These are phyloP conservation scores for Tylopilus orsonianus DNA, from an alignment of 1,284 basidiomycete genomes.

Conservation along the genomic window DNA sequence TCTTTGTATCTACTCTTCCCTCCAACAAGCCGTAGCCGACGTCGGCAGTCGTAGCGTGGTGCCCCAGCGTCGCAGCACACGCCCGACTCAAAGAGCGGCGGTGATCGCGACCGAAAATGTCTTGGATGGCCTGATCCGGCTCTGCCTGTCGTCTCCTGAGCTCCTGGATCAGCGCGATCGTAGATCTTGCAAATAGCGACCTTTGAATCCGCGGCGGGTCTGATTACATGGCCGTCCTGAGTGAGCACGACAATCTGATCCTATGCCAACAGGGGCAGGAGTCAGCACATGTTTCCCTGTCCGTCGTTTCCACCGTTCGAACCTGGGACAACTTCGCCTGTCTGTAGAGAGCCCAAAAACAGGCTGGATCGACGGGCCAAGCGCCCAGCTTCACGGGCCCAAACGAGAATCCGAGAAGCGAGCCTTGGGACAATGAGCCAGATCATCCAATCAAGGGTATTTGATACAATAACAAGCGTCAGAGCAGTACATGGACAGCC, in stretches of 20 bases:
- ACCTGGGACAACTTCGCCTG: no score
- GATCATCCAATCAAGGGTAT: not conserved
- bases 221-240: no score
- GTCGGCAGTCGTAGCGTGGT: no score
- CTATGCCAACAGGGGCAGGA: no score
- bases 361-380: not conserved
- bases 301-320: no score
- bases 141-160: conserved; percentile 3
- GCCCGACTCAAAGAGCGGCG: conserved; percentile 5
- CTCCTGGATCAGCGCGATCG: not conserved
- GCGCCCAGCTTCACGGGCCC: not conserved
- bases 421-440: no score
- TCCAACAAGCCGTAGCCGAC: no score
- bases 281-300: no score
- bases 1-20: no score
- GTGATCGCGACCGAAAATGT: conserved; percentile 10
- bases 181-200: conserved; percentile 11
- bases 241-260: no score
- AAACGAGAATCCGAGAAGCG: conserved; percentile 3
- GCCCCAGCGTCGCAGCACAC: no score
- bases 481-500: conserved; percentile 9
- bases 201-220: not conserved
- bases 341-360: no score
- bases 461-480: conserved; percentile 8
- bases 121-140: not conserved